A percentile compares a stretch with the other conserved stretches of the same genome.
Conservation (phyloP, 768 basidiomycete species). For the Suillus ampliporus region DNA sequence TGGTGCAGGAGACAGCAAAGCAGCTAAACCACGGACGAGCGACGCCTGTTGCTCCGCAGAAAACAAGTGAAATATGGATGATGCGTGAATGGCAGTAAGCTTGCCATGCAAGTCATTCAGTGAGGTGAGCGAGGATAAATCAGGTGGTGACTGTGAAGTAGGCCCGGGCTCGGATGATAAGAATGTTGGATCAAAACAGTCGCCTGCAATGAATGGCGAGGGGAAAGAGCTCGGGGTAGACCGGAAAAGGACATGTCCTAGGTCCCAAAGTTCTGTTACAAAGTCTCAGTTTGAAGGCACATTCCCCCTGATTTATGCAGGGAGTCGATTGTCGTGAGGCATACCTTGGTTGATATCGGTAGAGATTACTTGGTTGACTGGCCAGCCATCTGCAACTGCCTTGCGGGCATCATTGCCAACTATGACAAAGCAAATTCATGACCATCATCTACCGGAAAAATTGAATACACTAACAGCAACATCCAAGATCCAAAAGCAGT, state of each 20-base stretch:
- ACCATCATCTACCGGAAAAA: not conserved
- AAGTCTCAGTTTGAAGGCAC: not conserved
- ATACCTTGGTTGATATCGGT: conserved; percentile 47
- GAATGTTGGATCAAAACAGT: conserved; percentile 53
- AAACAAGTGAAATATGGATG: conserved; percentile 50
- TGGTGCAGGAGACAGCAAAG: conserved; percentile 32
- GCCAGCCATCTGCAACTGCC: conserved; percentile 48
- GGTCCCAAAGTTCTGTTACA: conserved; percentile 59
- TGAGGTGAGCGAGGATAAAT: conserved; percentile 40
- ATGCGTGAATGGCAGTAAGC: conserved; percentile 54
- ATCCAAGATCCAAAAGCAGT: conserved; percentile 51
- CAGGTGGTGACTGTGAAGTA: conserved; percentile 22
- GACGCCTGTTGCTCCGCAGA: conserved; percentile 5
- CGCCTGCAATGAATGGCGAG: conserved; percentile 58
- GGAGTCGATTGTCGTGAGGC: not conserved
- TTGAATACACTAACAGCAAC: conserved; percentile 42
- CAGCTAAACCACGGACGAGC: conserved; percentile 23
- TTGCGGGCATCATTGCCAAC: conserved; percentile 50
- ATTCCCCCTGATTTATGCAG: no score
- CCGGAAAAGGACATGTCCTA: conserved; percentile 65
- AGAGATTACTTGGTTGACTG: conserved; percentile 40
- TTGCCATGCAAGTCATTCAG: conserved; percentile 53
- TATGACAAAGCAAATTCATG: conserved; percentile 15
- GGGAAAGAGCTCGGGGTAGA: conserved; percentile 58
- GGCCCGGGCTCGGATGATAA: conserved; percentile 38